Base-by-base conservation (phyloP, 2,329 filamentous ascomycete species). In the Aspergillus alliaceus region DNA sequence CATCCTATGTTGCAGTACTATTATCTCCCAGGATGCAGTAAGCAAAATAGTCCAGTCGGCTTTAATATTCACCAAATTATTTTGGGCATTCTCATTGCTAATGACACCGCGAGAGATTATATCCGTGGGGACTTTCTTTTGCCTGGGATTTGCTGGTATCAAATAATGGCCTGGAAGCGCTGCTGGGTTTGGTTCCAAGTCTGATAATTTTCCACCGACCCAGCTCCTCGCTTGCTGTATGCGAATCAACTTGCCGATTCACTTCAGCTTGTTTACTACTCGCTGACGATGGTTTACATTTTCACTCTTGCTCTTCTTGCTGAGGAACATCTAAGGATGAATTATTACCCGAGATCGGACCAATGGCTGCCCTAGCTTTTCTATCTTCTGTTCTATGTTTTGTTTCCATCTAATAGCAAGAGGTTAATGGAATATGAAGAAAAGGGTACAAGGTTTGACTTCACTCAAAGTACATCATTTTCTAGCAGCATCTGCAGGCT, bases 41-140 rank as follows among this genome's bases (percentile, higher is more conserved):
- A 58, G 80, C 71, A 56, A 79, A 80, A 22, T 77, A 77, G 63
- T 80, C 79, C 31, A 81, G 73, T 37, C 78, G 72, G 29, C 71
- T 69, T 5, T 78, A 62, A 58, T 79, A 81, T 27, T 76, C 68
- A 18, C 70, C 66, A 18, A 79, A 73, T 1, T 81, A 66, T 15
- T 69, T 27, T 77, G 72, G 6, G 78, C 79, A 44, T 79, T 75
- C 48, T 77, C 72, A 4, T 76, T 51, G 22, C 71, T 72, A n/a
- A 82, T 61, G 1, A 77, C 58, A 1, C 79, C 79, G 34, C 71
- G 70, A 0, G 77, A 77, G 42, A 81, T 78, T 58, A 81, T 74
- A 59, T 80, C 79, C 15, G 57, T 18, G n/a, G 18, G 12, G 20
- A 4, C 5, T n/a, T 27, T 39, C 2, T 11, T 5, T 24, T 29